Evolutionary conservation across 177 flowering plant genomes (phyloP), one percentile per base, ranked within the genome.

Genomic region (Vitis hybrid): DNA sequence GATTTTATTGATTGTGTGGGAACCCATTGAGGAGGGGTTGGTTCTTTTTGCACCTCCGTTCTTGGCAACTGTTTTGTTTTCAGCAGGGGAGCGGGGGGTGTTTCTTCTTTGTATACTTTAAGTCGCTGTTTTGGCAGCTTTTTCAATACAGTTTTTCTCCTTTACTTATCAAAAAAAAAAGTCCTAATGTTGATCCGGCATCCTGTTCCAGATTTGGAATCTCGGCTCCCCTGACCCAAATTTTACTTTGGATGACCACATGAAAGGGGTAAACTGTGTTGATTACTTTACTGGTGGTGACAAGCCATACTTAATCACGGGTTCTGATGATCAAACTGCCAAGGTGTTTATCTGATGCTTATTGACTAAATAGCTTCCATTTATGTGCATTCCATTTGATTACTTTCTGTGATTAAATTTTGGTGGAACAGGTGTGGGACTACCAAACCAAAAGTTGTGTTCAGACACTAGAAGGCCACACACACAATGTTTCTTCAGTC

Each of bases 271-370:
- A 21, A 94, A 94, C 56, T 94, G 97, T 80, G 97, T 94, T 50
- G 97, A 92, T 75, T 94, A 92, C 81, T 92, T 91, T 62, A 79
- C 86, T 12, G 97, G 97, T 61, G 98, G 97, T 60, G 97, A 91
- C 76, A 91, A 87, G 67, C 98, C 94, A 19, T 94, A 85, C 81
- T 75, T 94, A 32, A 91, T 94, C 58, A 89, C 97, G 59, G 98
- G 98, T 58, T 94, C 98, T 68, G 98, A 94, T 87, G 98, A 94
- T 78, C 97, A 92, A 71, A 94, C 98, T 71, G 97, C 97, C 24
- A 94, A 94, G 98, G 98, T 92, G 14, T 62, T 62, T 12, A 11
- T 57, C 27, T 61, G 60, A 15, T 60, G 59, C 11, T 19, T 56
- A 16, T 6, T 62, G 65, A 19, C 30, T 27, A 27, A 27, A 27